Evolutionary conservation across 108 stramenopile genomes (phyloP), one percentile per base, ranked within the genome.

Genomic region (Nitzschia putrida): DNA sequence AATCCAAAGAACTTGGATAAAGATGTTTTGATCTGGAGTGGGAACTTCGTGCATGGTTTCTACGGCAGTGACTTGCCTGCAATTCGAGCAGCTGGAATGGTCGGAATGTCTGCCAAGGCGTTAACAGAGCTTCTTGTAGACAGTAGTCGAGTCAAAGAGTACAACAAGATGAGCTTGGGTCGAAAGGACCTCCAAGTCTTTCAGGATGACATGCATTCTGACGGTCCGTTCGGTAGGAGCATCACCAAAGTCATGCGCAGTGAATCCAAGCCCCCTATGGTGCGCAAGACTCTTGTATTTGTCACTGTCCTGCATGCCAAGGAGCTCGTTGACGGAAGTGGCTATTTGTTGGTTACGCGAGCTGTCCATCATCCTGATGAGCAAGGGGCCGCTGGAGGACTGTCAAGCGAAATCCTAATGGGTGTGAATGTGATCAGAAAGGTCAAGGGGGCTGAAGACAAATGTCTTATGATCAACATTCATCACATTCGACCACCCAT

Each of bases 81-180:
- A 0, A 78, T 93, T 41, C 79, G 88, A 3, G 76, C 82, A 8
- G 80, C 77, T 55, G 89, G 84, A 16, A 61, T 90, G 22, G 69
- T 93, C 4, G 68, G 79, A 20, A 82, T 80, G 75, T 70, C 76
- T 22, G 64, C 92, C 10, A 79, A 87, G 54, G 72, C 72, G 0
- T 54, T 93, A 11, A 73, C 85, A 22, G 87, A 88, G 43, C 66
- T 93, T 56, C 54, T 93, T 13, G 81, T 93, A 52, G 92, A 93
- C 71, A 83, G 82, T 26, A 43, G 34, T 18, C 80, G 88, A 14
- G 89, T 90, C 10, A 69, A 84, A 53, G 86, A 88, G 68, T 93
- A 93, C 76, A 93, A 93, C 74, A 87, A 87, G 47, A 77, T 86
- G 34, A 87, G 83, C 64, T 74, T 85, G 26, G 92, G 89, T 14